Conservation (phyloP, 306 rosid genomes). For the Medicago arabica region DNA sequence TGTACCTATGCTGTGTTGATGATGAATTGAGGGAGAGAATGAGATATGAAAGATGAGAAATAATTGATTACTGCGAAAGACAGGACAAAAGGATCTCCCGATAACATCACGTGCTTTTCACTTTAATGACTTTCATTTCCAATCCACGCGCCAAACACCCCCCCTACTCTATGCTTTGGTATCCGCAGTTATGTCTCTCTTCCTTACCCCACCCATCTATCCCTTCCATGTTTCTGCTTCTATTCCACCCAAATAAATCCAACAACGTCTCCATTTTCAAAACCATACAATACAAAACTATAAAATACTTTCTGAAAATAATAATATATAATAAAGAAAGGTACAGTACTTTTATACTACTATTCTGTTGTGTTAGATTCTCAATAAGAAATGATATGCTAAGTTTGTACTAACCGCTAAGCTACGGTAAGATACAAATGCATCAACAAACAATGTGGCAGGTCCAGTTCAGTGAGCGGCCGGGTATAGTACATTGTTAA, state of each 20-base stretch:
- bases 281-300: background rate
- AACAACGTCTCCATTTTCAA: background rate
- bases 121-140: background rate
- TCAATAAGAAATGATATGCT: background rate
- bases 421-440: slow-evolving; percentile 28
- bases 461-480: background rate
- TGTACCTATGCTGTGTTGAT: background rate
- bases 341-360: background rate
- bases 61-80: slow-evolving; percentile 27
- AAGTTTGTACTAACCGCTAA: background rate
- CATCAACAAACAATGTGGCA: slow-evolving; percentile 2
- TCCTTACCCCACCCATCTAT: background rate
- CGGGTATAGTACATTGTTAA: slow-evolving; percentile 12
- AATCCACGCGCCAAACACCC: background rate
- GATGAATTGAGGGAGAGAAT: background rate
- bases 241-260: slow-evolving; percentile 17
- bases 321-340: background rate
- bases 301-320: background rate
- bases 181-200: background rate
- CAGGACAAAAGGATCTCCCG: slow-evolving; percentile 24
- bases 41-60: slow-evolving; percentile 1
- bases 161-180: slow-evolving; percentile 3
- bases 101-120: slow-evolving; percentile 34
- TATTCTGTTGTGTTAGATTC: slow-evolving; percentile 14
- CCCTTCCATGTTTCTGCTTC: background rate